These are phyloP conservation scores for Babesia ovata DNA, from an alignment of 169 alveolate species.

Conservation along the genomic window DNA sequence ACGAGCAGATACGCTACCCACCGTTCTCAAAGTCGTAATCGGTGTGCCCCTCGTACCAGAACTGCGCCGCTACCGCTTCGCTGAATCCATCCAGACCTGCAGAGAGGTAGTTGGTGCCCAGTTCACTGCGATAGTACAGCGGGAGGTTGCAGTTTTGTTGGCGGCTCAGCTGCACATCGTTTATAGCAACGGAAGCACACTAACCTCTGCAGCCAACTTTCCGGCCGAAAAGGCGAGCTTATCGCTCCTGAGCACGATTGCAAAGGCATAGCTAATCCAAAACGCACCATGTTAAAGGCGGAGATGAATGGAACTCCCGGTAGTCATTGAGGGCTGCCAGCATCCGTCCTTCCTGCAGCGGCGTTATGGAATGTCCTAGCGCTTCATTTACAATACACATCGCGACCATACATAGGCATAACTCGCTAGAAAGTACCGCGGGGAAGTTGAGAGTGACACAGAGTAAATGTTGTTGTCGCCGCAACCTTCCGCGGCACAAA, in stretches of 20 bases:
- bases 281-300: constrained; percentile 55
- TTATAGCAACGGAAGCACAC: neutral
- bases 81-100: constrained; percentile 19
- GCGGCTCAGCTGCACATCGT: constrained; percentile 11
- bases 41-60: constrained; percentile 67
- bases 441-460: too few relatives aligned
- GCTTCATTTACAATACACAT: too few relatives aligned
- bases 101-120: constrained; percentile 62
- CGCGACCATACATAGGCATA: too few relatives aligned
- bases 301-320: constrained; percentile 54
- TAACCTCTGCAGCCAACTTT: constrained; percentile 16
- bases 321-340: constrained; percentile 56
- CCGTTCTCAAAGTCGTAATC: constrained; percentile 67
- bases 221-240: constrained; percentile 11
- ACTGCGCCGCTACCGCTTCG: constrained; percentile 50
- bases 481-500: neutral
- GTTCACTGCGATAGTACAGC: constrained; percentile 48
- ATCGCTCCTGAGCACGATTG: constrained; percentile 2
- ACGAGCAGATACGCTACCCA: neutral
- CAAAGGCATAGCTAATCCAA: neutral
- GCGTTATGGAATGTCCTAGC: neutral
- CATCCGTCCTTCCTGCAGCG: constrained; percentile 39
- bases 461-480: too few relatives aligned
- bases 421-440: too few relatives aligned
- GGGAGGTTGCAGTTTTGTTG: constrained; percentile 51